A percentile compares a stretch with the other conserved stretches of the same genome.
Evolutionary conservation across 2,329 filamentous ascomycete genomes (phyloP).

Genomic region (Venturia asperata): DNA sequence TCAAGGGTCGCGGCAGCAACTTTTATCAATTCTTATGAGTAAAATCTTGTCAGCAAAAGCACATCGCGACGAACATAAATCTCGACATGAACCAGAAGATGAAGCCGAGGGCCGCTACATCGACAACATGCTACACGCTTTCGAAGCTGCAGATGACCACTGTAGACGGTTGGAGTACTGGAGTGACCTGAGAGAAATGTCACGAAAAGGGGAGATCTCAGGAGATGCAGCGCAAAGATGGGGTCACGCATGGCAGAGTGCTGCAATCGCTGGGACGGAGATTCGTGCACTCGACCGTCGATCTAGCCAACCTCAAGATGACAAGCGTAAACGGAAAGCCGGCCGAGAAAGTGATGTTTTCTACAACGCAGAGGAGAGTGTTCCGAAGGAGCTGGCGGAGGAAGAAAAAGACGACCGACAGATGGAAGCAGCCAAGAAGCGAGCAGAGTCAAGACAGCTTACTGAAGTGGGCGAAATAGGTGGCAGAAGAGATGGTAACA

Average conservation of each 20-base stretch:
- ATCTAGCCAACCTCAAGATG: background rate
- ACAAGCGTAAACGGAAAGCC: background rate
- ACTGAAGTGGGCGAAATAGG: background rate
- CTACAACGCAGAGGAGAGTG: background rate
- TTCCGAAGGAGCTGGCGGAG: background rate
- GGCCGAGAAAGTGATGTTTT: background rate
- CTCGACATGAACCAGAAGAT: slow-evolving; percentile 37
- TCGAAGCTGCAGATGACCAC: slow-evolving; percentile 71
- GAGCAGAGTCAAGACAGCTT: slow-evolving; percentile 10
- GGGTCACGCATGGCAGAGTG: slow-evolving; percentile 22
- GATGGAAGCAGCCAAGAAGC: background rate
- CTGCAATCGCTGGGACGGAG: slow-evolving; percentile 3
- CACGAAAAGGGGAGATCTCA: slow-evolving; percentile 31
- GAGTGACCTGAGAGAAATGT: slow-evolving; percentile 56
- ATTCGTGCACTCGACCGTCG: background rate
- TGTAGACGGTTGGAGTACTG: slow-evolving; percentile 78
- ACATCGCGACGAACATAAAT: slow-evolving; percentile 42
- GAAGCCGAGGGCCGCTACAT: slow-evolving; percentile 47
- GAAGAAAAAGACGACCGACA: background rate
- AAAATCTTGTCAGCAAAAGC: slow-evolving; percentile 50
- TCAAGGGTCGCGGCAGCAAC: slow-evolving; percentile 72
- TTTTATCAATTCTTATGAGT: slow-evolving; percentile 60
- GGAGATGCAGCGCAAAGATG: slow-evolving; percentile 32
- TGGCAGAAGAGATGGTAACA: background rate
- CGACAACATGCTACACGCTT: slow-evolving; percentile 64